phyloP scores from a whole-genome alignment of 2,329 filamentous ascomycete species.

The Fusarium sublunatum region DNA sequence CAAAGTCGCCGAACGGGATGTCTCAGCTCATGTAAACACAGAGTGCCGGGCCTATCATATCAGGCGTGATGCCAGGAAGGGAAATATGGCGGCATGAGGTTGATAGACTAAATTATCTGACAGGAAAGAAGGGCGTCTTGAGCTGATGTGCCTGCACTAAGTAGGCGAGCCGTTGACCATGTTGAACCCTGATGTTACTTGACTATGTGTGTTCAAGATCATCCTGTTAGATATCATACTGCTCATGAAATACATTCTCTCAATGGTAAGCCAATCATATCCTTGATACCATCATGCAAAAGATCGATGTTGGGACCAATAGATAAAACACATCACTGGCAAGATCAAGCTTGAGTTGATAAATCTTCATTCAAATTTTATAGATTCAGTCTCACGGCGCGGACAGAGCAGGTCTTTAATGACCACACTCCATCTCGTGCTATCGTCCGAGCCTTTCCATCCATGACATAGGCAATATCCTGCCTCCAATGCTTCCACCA shows the following conservation, averaged over 20 bases:
- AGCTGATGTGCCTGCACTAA: neutral
- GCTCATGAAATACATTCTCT: no score
- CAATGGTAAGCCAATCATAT: no score
- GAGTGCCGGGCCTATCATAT: slow-evolving; percentile 24
- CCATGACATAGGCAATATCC: slow-evolving; percentile 22
- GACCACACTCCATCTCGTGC: slow-evolving; percentile 15
- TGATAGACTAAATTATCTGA: neutral
- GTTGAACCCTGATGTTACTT: neutral
- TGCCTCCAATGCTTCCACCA: neutral
- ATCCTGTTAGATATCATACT: neutral
- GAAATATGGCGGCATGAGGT: slow-evolving; percentile 11
- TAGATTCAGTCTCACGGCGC: slow-evolving; percentile 13
- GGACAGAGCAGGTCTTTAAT: slow-evolving; percentile 20
- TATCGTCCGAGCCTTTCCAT: slow-evolving; percentile 20
- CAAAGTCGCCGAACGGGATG: neutral
- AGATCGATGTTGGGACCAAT: neutral
- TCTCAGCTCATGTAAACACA: slow-evolving; percentile 14
- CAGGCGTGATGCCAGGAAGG: slow-evolving; percentile 17
- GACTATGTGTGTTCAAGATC: neutral
- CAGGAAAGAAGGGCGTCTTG: neutral
- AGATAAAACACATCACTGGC: neutral
- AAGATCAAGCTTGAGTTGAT: neutral
- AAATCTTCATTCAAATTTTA: slow-evolving; percentile 13
- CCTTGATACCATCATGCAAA: neutral
- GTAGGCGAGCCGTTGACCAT: neutral